These are phyloP conservation scores for Apiotrichum laibachii DNA, from an alignment of 1,284 basidiomycete genomes.

Conservation along the genomic window DNA sequence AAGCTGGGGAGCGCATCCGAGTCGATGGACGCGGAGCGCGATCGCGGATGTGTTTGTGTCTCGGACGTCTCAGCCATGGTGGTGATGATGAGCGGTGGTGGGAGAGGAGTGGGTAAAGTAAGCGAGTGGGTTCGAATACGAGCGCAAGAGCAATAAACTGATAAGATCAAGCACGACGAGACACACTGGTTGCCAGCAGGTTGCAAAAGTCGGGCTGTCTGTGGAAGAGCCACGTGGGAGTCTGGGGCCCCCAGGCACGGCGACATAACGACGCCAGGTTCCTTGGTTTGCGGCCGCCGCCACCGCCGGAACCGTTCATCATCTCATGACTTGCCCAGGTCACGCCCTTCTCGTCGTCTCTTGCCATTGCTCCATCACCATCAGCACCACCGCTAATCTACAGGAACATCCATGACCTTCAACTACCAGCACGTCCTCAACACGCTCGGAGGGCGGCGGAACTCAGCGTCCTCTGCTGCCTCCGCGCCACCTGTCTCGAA, in stretches of 20 bases:
- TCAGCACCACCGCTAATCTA: neutral
- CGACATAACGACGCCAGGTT: too few relatives aligned
- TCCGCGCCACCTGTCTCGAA: neutral
- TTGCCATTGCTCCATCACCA: neutral
- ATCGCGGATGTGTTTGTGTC: neutral
- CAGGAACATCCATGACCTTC: slow-evolving; percentile 8
- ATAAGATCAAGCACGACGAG: neutral
- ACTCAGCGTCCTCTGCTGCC: neutral
- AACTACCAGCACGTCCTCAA: slow-evolving; percentile 14
- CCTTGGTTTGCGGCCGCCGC: too few relatives aligned
- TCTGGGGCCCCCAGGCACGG: too few relatives aligned
- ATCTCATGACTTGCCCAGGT: too few relatives aligned
- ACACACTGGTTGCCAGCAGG: too few relatives aligned
- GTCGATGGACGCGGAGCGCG: slow-evolving; percentile 21
- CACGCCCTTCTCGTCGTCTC: too few relatives aligned
- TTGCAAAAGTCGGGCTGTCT: too few relatives aligned
- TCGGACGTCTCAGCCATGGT: too few relatives aligned
- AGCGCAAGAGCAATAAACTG: neutral
- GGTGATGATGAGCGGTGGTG: neutral
- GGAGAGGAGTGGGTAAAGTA: neutral
- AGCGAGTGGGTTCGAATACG: neutral
- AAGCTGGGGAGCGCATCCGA: slow-evolving; percentile 33
- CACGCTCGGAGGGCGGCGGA: neutral
- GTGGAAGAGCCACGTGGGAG: too few relatives aligned
- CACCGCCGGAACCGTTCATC: neutral